These are phyloP conservation scores for Scenedesmus sp. DNA, from an alignment of 163 green algal species.

Conservation along the genomic window DNA sequence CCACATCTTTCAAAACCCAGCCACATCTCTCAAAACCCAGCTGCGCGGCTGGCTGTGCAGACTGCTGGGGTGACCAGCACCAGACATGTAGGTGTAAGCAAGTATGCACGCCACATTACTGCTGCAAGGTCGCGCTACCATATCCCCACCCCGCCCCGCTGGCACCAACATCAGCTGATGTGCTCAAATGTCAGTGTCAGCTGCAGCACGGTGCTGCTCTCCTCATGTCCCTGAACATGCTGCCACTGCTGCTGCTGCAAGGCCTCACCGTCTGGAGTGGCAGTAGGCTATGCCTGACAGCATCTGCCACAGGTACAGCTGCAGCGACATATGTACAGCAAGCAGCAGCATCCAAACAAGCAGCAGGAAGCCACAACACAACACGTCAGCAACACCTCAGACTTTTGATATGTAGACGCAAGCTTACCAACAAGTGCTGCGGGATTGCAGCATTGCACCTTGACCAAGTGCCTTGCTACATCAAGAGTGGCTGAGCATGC, in stretches of 20 bases:
- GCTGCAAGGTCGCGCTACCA: neutral
- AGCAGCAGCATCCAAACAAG: neutral
- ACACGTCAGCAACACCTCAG: neutral
- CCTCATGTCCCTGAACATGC: too few relatives aligned
- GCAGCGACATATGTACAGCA: slow-evolving; percentile 20
- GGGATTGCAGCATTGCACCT: neutral
- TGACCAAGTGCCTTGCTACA: neutral
- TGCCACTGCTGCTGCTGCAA: neutral
- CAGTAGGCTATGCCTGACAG: slow-evolving; percentile 95
- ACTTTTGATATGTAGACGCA: neutral
- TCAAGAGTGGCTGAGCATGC: neutral
- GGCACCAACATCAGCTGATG: neutral
- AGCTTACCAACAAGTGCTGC: neutral
- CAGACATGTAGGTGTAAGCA: too few relatives aligned
- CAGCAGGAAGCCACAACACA: neutral
- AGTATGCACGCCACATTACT: too few relatives aligned
- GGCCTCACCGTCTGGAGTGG: slow-evolving; percentile 76
- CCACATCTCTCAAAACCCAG: too few relatives aligned
- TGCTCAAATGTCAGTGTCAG: neutral
- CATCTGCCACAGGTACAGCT: slow-evolving; percentile 96
- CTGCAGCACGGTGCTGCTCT: neutral
- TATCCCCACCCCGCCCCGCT: too few relatives aligned
- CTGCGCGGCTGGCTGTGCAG: neutral
- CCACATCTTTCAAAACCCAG: too few relatives aligned
- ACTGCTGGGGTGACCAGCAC: neutral